Evolutionary conservation across 441 rosid species (phyloP).

Genomic region (Adansonia madagascariensis): DNA sequence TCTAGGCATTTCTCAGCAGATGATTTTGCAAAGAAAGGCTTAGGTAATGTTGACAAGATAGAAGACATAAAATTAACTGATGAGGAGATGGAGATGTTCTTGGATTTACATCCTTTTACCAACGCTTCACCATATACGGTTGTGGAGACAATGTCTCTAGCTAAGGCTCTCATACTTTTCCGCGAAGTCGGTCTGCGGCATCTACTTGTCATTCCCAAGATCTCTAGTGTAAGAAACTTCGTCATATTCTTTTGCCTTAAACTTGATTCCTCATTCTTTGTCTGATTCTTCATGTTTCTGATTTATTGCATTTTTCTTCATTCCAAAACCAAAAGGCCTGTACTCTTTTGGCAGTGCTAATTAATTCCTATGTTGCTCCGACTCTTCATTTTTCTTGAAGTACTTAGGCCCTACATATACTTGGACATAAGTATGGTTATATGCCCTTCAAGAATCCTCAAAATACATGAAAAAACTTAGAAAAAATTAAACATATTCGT

Average conservation of each 20-base stretch:
- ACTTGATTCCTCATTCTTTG: slow-evolving; percentile 5
- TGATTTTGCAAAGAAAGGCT: slow-evolving; percentile 82
- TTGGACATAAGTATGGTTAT: no score
- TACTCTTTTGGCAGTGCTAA: background rate
- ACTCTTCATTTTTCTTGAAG: no score
- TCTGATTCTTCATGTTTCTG: slow-evolving; percentile 10
- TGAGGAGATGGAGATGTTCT: slow-evolving; percentile 83
- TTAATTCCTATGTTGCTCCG: no score
- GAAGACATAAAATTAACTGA: slow-evolving; percentile 64
- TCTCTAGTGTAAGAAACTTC: slow-evolving; percentile 53
- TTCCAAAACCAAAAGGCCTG: background rate
- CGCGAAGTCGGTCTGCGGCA: slow-evolving; percentile 84
- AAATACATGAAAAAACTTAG: no score
- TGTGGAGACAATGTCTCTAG: slow-evolving; percentile 87
- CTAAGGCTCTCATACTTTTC: slow-evolving; percentile 78
- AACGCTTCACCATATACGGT: slow-evolving; percentile 88
- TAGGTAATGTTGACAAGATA: slow-evolving; percentile 53
- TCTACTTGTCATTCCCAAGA: slow-evolving; percentile 77
- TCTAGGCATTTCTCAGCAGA: slow-evolving; percentile 50
- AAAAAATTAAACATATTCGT: no score
- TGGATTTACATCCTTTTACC: slow-evolving; percentile 82
- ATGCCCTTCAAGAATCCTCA: no score
- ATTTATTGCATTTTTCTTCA: slow-evolving; percentile 6
- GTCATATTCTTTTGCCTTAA: slow-evolving; percentile 9
- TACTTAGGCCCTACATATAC: no score